Base-by-base conservation (phyloP, 2,329 filamentous ascomycete species). In the Colletotrichum falcatum region DNA sequence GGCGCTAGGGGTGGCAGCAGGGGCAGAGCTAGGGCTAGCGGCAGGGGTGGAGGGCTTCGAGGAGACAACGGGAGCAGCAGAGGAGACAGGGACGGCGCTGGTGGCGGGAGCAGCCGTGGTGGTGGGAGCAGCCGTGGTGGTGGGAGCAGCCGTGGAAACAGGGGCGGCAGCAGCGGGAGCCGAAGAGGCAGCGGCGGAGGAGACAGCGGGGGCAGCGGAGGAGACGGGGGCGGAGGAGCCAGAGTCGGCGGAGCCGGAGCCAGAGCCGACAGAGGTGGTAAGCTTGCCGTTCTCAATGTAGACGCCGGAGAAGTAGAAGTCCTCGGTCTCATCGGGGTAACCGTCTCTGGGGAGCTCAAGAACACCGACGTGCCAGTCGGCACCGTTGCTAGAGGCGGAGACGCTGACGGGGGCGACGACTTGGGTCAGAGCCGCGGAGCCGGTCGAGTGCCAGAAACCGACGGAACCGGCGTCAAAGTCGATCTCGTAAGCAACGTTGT, bases 401-500 rank as follows among this genome's bases (percentile, higher is more conserved):
- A 85, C 88, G 5, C 84, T 83, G 63, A 93, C 85, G 2, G 90
- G 89, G 6, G 85, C 85, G 8, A 90, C 89, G 1, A 87, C 87
- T 76, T 88, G 85, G 65, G 80, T 84, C 33, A 94, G 81, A 30
- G 86, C 80, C 44, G 86, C 85, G 18, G 83, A 82, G 49, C 89
- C 91, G 20, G 88, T 91, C 1, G 90, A 92, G 79, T 93, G 90
- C 87, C 90, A 93, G 80, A 93, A 89, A 9, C 86, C 87, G 39
- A 94, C 90, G 9, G 85, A 89, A 73, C 85, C 82, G 54, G 83
- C 86, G 20, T 79, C 80, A 75, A 94, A 94, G 82, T 94, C 87
- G 70, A 93, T 92, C 78, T 90, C 90, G 76, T 93, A 93, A 56
- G 91, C 91, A 75, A 93, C 85, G 78, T 94, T 94, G 79, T 94